A percentile compares a stretch with the other conserved stretches of the same genome.
phyloP scores from a whole-genome alignment of 2,329 filamentous ascomycete species.

The Thelonectria rubi region DNA sequence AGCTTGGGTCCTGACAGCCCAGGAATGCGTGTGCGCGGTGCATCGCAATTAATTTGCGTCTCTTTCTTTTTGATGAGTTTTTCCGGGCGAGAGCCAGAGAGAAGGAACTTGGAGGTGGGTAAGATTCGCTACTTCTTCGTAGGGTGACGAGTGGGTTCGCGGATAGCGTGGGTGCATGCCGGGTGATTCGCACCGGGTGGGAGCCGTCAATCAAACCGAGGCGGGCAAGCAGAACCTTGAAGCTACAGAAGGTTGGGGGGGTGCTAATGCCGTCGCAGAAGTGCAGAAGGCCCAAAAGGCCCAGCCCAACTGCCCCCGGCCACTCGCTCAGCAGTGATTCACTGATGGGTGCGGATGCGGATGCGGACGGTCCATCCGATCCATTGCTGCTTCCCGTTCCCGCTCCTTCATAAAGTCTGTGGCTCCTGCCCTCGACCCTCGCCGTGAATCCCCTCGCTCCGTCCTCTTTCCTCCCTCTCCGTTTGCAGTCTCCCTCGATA shows the following conservation, averaged over 20 bases:
- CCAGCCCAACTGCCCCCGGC: not conserved
- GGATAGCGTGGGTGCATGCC: constrained; percentile 32
- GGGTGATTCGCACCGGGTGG: constrained; percentile 32
- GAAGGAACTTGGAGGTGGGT: not conserved
- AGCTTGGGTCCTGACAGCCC: not conserved
- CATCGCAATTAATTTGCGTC: constrained; percentile 6
- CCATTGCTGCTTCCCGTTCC: constrained; percentile 36
- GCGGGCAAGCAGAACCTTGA: constrained; percentile 9
- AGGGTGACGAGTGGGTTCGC: constrained; percentile 11
- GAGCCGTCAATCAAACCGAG: constrained; percentile 43
- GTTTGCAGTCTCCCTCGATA: constrained; percentile 21
- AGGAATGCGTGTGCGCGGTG: constrained; percentile 12
- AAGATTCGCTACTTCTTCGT: not conserved
- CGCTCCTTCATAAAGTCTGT: constrained; percentile 37
- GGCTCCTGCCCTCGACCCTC: constrained; percentile 31
- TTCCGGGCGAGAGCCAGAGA: not conserved
- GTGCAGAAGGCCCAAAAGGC: not conserved
- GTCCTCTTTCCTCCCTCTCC: constrained; percentile 16
- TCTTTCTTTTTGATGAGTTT: not conserved
- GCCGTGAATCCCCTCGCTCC: constrained; percentile 17
- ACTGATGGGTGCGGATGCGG: too few species aligned
- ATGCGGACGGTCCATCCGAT: constrained; percentile 19
- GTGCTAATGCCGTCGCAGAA: not conserved
- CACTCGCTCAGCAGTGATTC: not conserved
- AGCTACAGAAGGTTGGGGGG: not conserved